Conservation (phyloP, 257 asterid species). For the Knoxia roxburghii region DNA sequence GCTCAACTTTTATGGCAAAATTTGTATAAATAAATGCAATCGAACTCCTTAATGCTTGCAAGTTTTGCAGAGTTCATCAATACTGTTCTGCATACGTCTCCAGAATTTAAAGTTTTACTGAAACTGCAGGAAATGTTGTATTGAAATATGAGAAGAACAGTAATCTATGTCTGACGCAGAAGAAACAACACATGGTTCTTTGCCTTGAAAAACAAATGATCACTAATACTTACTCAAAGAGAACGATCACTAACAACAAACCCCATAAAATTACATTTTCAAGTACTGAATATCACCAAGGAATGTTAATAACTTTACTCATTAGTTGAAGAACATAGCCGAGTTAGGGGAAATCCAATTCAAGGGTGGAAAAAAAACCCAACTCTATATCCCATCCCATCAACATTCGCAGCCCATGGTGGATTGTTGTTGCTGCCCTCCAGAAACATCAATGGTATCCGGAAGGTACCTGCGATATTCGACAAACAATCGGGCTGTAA, state of each 20-base stretch:
- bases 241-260: not conserved
- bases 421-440: conserved; percentile 58
- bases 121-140: no score
- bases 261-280: not conserved
- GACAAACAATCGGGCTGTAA: not conserved
- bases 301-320: not conserved
- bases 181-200: no score
- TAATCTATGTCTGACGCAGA: no score
- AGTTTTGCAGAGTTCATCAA: no score
- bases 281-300: not conserved
- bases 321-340: conserved; percentile 10
- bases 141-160: no score
- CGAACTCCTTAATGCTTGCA: no score
- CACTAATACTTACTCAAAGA: not conserved
- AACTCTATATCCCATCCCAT: not conserved
- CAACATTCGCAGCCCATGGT: conserved; percentile 67
- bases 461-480: conserved; percentile 34
- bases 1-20: no score
- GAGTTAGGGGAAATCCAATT: not conserved
- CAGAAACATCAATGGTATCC: conserved; percentile 50
- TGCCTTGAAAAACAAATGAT: no score
- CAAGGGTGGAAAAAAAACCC: conserved; percentile 5
- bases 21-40: no score
- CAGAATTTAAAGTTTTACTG: no score
- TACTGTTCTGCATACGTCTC: no score